Percentiles rank a stretch among this genome's conserved stretches.
Evolutionary conservation across 2,329 filamentous ascomycete species (phyloP).

Genomic region (Fusarium camptoceras): DNA sequence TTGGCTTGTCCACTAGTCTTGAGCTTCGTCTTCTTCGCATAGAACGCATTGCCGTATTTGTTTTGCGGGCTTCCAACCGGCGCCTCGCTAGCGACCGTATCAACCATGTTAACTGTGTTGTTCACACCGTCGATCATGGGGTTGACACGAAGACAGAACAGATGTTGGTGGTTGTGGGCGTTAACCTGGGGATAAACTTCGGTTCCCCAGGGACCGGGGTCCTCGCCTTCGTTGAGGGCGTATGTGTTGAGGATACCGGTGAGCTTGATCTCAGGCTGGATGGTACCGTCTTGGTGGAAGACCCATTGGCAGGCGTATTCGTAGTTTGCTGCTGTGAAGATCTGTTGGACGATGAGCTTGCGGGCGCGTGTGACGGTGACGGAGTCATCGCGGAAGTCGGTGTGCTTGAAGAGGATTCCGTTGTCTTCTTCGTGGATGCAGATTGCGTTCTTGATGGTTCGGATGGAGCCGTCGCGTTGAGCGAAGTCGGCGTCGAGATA

Average conservation of each 20-base stretch:
- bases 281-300: constrained; percentile 86
- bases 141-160: constrained; percentile 91
- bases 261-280: constrained; percentile 91
- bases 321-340: constrained; percentile 96
- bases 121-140: constrained; percentile 86
- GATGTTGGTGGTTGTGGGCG: constrained; percentile 94
- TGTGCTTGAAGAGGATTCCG: constrained; percentile 94
- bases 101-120: constrained; percentile 88
- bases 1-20: constrained; percentile 74
- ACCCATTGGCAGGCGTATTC: constrained; percentile 86
- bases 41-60: constrained; percentile 91
- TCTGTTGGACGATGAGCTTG: constrained; percentile 88
- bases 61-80: constrained; percentile 86
- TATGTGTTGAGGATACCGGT: constrained; percentile 96
- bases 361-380: constrained; percentile 86
- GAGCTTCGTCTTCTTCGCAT: constrained; percentile 84
- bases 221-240: constrained; percentile 81
- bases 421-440: constrained; percentile 96
- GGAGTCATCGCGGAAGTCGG: constrained; percentile 91
- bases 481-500: constrained; percentile 92
- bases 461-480: constrained; percentile 78
- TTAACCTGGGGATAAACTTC: constrained; percentile 87
- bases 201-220: constrained; percentile 88
- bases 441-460: constrained; percentile 91
- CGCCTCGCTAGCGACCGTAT: constrained; percentile 76